A percentile compares a stretch with the other conserved stretches of the same genome.
Evolutionary conservation across 1,284 basidiomycete genomes (phyloP).

Genomic region (Entoloma clypeatum): DNA sequence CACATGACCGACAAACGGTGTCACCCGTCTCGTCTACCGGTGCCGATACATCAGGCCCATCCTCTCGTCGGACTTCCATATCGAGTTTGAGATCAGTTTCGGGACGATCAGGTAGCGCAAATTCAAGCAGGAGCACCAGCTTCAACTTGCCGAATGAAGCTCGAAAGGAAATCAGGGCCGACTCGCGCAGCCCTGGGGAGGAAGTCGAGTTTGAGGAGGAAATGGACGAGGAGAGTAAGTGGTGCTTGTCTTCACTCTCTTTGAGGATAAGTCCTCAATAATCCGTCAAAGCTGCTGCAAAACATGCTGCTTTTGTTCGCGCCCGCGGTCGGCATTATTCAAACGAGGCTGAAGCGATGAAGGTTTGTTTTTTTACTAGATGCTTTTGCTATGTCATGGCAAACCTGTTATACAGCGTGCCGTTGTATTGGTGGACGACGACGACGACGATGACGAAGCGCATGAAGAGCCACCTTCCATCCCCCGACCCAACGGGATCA

Average conservation of each 20-base stretch:
- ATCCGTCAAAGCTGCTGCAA: constrained; percentile 67
- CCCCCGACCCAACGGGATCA: constrained; percentile 13
- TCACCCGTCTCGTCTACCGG: constrained; percentile 50
- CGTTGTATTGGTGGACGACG: constrained; percentile 58
- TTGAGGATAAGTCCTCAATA: constrained; percentile 4
- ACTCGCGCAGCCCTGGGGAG: constrained; percentile 48
- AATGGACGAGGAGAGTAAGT: constrained; percentile 82
- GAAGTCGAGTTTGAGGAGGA: constrained; percentile 75
- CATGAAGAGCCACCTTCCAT: constrained; percentile 9
- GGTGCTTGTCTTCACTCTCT: constrained; percentile 6
- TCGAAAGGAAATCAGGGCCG: constrained; percentile 48
- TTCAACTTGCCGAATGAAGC: constrained; percentile 75
- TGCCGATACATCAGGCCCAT: constrained; percentile 53
- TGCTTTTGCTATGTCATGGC: constrained; percentile 8
- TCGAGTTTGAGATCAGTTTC: constrained; percentile 54
- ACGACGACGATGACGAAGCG: constrained; percentile 51
- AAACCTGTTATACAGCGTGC: constrained; percentile 48
- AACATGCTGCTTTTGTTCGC: constrained; percentile 79
- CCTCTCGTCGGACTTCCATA: constrained; percentile 78
- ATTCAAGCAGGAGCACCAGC: constrained; percentile 78
- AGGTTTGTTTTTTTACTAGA: constrained; percentile 42
- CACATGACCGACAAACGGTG: constrained; percentile 19
- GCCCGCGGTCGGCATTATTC: constrained; percentile 86
- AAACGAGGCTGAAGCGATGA: constrained; percentile 91
- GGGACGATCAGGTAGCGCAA: constrained; percentile 53